Conservation (phyloP, 257 asterid genomes). For the Nicotiana tabacum region DNA sequence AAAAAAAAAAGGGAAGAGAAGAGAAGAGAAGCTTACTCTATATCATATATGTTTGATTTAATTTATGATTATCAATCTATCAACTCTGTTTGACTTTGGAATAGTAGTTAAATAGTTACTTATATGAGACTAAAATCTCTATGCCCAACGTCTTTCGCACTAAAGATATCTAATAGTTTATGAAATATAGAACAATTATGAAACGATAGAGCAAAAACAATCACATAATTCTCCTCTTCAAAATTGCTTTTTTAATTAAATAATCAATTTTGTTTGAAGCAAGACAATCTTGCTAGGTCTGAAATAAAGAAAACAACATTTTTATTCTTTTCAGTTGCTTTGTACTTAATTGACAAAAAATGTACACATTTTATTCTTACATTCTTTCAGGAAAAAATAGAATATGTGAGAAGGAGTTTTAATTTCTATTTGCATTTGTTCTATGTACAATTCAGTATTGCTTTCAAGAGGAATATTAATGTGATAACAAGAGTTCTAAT, state of each 20-base stretch:
- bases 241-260: too few relatives aligned
- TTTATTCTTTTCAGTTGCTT: too few relatives aligned
- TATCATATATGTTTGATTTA: too few relatives aligned
- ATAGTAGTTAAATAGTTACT: background rate
- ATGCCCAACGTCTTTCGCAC: background rate
- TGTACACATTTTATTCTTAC: background rate
- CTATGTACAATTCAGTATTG: too few relatives aligned
- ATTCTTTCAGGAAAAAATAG: background rate
- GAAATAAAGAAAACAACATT: background rate
- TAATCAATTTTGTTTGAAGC: background rate
- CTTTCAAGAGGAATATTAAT: too few relatives aligned
- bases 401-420: too few relatives aligned
- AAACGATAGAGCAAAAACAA: background rate
- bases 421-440: too few relatives aligned
- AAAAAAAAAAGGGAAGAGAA: background rate
- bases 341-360: too few relatives aligned
- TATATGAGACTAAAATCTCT: background rate
- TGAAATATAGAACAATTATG: background rate
- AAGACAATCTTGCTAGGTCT: background rate
- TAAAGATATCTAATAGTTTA: background rate
- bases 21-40: too few relatives aligned
- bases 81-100: constrained; percentile 3
- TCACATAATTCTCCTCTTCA: background rate
- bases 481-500: too few relatives aligned
- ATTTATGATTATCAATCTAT: background rate